These are phyloP conservation scores for Cavenderia fasciculata DNA, from an alignment of 78 protist species.

Conservation along the genomic window DNA sequence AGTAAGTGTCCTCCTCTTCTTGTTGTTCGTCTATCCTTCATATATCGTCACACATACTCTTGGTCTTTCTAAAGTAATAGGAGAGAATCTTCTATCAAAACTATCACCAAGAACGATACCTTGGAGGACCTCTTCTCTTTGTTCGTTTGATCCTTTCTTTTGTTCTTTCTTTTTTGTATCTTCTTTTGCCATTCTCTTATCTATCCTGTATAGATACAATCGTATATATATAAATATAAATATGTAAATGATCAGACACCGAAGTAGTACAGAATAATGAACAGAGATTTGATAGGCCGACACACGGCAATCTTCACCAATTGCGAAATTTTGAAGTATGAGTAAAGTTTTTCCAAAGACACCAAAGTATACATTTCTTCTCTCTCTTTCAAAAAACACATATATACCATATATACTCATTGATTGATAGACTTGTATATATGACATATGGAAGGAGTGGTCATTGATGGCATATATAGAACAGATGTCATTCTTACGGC, in stretches of 20 bases:
- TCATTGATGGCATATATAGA: neutral
- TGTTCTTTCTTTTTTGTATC: slow-evolving; percentile 4
- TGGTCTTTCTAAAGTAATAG: slow-evolving; percentile 76
- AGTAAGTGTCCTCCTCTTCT: neutral
- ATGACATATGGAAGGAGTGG: neutral
- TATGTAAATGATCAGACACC: too few species aligned
- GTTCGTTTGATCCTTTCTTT: neutral
- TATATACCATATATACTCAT: too few species aligned
- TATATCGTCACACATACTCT: slow-evolving; percentile 17
- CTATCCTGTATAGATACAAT: neutral
- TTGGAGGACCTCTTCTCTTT: slow-evolving; percentile 63
- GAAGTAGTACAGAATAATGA: too few species aligned
- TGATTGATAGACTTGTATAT: too few species aligned
- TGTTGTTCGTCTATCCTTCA: neutral
- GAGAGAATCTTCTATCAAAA: slow-evolving; percentile 68
- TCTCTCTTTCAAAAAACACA: too few species aligned
- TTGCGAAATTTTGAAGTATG: too few species aligned
- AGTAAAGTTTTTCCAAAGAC: too few species aligned
- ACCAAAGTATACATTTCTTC: too few species aligned
- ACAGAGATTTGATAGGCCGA: too few species aligned
- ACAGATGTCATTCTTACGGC: slow-evolving; percentile 2
- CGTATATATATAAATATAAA: too few species aligned
- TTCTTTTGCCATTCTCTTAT: neutral
- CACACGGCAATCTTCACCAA: too few species aligned
- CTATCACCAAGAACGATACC: slow-evolving; percentile 80